These are phyloP conservation scores for Ogataea neopini DNA, from an alignment of 805 yeast species.

Conservation along the genomic window DNA sequence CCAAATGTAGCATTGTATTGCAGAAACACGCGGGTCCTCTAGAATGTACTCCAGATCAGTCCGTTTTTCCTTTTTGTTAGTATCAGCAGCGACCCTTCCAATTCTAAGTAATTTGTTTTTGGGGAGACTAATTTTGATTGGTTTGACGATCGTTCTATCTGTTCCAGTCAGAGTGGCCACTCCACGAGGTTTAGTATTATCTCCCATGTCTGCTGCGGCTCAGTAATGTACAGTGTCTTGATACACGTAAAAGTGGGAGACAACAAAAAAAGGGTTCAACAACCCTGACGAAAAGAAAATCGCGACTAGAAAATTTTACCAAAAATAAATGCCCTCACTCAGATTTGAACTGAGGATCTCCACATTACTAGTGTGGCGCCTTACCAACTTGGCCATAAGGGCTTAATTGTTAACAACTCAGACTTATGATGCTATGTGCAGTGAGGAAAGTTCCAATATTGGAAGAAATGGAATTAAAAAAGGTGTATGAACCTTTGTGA, in stretches of 20 bases:
- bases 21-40: slow-evolving; percentile 43
- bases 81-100: slow-evolving; percentile 43
- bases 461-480: too few species aligned
- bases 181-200: background rate
- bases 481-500: too few species aligned
- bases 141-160: background rate
- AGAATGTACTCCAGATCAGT: slow-evolving; percentile 28
- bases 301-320: too few species aligned
- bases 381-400: slow-evolving; percentile 39
- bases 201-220: background rate
- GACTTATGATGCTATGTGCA: background rate
- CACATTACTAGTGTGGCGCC: slow-evolving; percentile 40
- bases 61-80: slow-evolving; percentile 13
- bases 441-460: background rate
- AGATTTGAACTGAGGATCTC: slow-evolving; percentile 39
- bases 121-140: slow-evolving; percentile 12
- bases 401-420: slow-evolving; percentile 14
- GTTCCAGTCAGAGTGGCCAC: slow-evolving; percentile 7
- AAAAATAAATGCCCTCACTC: slow-evolving; percentile 33
- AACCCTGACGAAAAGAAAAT: background rate
- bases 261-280: background rate
- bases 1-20: slow-evolving; percentile 44
- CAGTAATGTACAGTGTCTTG: background rate
- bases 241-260: slow-evolving; percentile 11
- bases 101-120: slow-evolving; percentile 40